Conservation (phyloP, 306 rosid genomes). For the Oemleria cerasiformis region DNA sequence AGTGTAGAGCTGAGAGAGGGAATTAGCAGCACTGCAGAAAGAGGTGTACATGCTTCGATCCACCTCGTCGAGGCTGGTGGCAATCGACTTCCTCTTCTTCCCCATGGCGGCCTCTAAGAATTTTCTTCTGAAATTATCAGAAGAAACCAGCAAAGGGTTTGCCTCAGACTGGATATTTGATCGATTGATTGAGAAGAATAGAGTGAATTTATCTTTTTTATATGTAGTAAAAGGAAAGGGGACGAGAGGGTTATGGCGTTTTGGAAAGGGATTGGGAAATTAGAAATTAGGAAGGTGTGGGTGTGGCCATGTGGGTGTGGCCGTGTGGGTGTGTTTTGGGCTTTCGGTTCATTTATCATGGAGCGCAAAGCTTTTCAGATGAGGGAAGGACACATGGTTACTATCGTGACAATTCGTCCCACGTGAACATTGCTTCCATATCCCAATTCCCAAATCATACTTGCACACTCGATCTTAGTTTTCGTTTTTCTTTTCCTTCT, state of each 20-base stretch:
- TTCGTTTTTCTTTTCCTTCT: neutral
- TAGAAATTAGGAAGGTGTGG: neutral
- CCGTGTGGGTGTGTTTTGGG: neutral
- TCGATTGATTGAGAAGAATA: neutral
- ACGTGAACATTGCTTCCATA: slow-evolving; percentile 15
- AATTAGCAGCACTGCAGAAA: slow-evolving; percentile 92
- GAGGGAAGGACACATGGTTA: slow-evolving; percentile 10
- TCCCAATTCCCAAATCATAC: slow-evolving; percentile 1
- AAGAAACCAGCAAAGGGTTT: neutral
- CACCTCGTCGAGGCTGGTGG: slow-evolving; percentile 89
- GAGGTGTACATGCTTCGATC: slow-evolving; percentile 93
- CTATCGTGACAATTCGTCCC: slow-evolving; percentile 11
- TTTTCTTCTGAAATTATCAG: neutral
- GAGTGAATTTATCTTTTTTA: neutral
- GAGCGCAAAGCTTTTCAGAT: neutral
- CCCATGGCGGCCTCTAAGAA: slow-evolving; percentile 29
- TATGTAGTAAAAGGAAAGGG: neutral
- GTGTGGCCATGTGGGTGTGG: no score
- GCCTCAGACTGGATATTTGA: neutral
- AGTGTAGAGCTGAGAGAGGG: slow-evolving; percentile 88
- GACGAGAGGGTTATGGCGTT: neutral
- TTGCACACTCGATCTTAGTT: neutral
- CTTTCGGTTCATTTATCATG: neutral
- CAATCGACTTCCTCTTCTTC: slow-evolving; percentile 62
- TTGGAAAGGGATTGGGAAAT: neutral